phyloP scores from a whole-genome alignment of 352 stramenopile genomes.

The Globisporangium mamillatum region DNA sequence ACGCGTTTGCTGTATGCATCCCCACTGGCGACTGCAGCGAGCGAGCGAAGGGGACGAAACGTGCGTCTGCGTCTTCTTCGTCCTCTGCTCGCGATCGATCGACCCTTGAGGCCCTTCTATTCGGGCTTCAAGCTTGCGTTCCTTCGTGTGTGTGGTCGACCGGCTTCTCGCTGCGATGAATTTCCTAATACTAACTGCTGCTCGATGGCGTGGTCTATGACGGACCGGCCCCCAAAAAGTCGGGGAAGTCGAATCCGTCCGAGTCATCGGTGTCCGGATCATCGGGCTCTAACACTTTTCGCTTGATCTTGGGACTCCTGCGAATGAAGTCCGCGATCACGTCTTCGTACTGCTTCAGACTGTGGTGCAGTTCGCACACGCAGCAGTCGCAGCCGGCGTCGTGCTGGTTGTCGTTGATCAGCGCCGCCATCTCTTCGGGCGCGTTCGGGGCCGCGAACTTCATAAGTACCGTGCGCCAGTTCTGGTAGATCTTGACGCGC shows the following conservation, averaged over 20 bases:
- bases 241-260: conserved; percentile 20
- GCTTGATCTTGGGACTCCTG: conserved; percentile 50
- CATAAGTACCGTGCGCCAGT: conserved; percentile 76
- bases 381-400: conserved; percentile 40
- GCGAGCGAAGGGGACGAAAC: neutral
- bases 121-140: conserved; percentile 14
- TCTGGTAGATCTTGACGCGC: conserved; percentile 77
- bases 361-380: conserved; percentile 50
- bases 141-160: conserved; percentile 1
- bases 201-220: conserved; percentile 3
- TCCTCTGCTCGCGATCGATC: conserved; percentile 9
- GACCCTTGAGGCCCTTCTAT: conserved; percentile 20
- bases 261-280: conserved; percentile 17
- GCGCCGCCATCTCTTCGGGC: conserved; percentile 34
- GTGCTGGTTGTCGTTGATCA: conserved; percentile 36
- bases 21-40: neutral
- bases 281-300: conserved; percentile 18
- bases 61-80: conserved; percentile 2
- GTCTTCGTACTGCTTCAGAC: conserved; percentile 49
- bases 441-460: conserved; percentile 62
- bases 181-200: conserved; percentile 20
- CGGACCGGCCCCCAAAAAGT: conserved; percentile 15
- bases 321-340: conserved; percentile 63
- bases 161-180: conserved; percentile 3
- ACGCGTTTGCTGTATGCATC: conserved; percentile 9